Base-by-base conservation (phyloP, 345 rosid genomes). In the Arabidopsis suecica region DNA sequence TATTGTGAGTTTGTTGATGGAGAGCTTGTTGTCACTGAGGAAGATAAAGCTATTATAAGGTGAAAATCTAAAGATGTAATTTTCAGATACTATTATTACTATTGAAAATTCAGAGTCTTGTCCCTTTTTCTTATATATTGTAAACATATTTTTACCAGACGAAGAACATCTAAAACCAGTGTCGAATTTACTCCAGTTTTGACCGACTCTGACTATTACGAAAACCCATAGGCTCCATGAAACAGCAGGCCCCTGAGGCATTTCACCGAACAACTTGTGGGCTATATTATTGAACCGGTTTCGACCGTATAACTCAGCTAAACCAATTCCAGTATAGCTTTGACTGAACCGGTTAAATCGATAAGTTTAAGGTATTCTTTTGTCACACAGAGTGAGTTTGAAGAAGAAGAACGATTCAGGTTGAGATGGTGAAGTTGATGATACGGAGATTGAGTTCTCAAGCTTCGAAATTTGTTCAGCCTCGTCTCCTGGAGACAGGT, bases 1-100 rank as follows among this genome's bases (percentile, higher is more conserved):
- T 79, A 82, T 61, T 90, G 97, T 73, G 97, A 92, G 72, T 89
- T 95, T 81, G 80, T 86, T 6, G 97, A 95, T 68, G 99, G 98
- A 54, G 84, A 88, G 75, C 87, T 91, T 82, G 67, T 83, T 81
- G 78, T 88, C 68, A 79, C 75, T 23, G 81, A 82, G 33, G 90
- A 89, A 69, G 88, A 85, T 41, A 79, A 76, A 70, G 80, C 81
- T 72, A 72, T 78, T 25, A 53, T 78, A 60, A 72, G 78, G 57
- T 78, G 49, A 67, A 61, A 57, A 5, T 36, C 5, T 11, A n/a
- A 68, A 22, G 20, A 33, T 60, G 38, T 60, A 50, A 5, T 40
- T 20, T 36, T 59, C 55, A 51, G 33, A 68, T 65, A 60, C 41
- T 44, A 7, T 8, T 57, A 37, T 44, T 38, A 45, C 22, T 54